Percentiles rank a stretch among this genome's conserved stretches.
These are phyloP conservation scores for Candida alai DNA, from an alignment of 805 yeast genomes.

Conservation along the genomic window DNA sequence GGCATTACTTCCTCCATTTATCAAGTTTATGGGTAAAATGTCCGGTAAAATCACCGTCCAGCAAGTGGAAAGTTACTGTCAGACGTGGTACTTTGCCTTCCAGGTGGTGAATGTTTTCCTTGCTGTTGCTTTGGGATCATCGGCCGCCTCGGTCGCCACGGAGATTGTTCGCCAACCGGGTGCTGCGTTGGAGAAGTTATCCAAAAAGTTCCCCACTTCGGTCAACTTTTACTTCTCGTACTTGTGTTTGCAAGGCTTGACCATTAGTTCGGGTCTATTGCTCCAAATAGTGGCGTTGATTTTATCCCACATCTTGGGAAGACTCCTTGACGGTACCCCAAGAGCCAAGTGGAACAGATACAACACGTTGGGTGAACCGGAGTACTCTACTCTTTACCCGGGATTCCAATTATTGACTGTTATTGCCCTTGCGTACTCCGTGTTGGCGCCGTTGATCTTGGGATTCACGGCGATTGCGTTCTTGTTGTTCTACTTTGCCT, in stretches of 20 bases:
- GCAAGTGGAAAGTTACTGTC: constrained; percentile 75
- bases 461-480: constrained; percentile 63
- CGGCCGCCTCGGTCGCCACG: constrained; percentile 77
- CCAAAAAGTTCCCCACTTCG: constrained; percentile 79
- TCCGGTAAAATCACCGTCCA: constrained; percentile 72
- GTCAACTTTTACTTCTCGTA: constrained; percentile 87
- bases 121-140: constrained; percentile 78
- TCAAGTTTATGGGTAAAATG: constrained; percentile 64
- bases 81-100: constrained; percentile 85
- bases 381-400: constrained; percentile 84
- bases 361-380: constrained; percentile 58
- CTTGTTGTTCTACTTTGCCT: constrained; percentile 56
- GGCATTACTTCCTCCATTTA: constrained; percentile 62
- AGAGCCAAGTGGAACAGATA: constrained; percentile 85
- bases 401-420: constrained; percentile 69
- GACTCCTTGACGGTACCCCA: constrained; percentile 78
- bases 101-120: constrained; percentile 87
- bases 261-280: constrained; percentile 70
- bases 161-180: constrained; percentile 63
- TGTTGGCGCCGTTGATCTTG: constrained; percentile 71
- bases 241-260: constrained; percentile 75
- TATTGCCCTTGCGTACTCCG: constrained; percentile 69
- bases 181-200: constrained; percentile 69
- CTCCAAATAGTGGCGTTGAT: constrained; percentile 73
- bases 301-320: constrained; percentile 66